Evolutionary conservation across 1,284 basidiomycete species (phyloP).

Genomic region (Sanghuangporus baumii): DNA sequence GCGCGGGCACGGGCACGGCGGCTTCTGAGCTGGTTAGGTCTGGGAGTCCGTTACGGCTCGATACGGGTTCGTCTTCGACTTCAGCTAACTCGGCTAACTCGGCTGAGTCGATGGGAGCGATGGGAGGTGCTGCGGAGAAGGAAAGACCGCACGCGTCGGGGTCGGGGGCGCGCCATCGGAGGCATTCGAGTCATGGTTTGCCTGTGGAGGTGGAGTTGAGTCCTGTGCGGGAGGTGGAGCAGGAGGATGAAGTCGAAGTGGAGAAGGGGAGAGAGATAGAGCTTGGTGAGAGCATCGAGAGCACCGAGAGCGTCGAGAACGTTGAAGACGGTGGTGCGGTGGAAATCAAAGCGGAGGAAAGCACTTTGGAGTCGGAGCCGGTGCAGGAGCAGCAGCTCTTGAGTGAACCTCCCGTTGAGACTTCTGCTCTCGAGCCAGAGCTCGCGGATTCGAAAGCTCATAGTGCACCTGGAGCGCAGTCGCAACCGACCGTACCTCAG

Average conservation of each 20-base stretch:
- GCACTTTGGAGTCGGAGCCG: background rate
- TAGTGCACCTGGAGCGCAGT: background rate
- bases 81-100: background rate
- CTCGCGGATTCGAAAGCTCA: background rate
- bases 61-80: background rate
- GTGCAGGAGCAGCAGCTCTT: background rate
- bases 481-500: background rate
- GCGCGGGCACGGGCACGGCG: background rate
- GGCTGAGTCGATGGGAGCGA: background rate
- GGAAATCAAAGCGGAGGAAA: background rate
- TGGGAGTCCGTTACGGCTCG: background rate
- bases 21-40: background rate
- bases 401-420: background rate
- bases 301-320: background rate
- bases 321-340: background rate
- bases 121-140: too few relatives aligned
- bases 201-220: constrained; percentile 12
- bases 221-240: constrained; percentile 12
- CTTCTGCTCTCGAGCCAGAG: background rate
- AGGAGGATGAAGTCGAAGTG: constrained; percentile 9
- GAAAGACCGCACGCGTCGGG: background rate
- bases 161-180: background rate
- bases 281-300: background rate
- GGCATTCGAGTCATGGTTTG: constrained; percentile 7
- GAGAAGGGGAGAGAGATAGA: background rate